phyloP scores from a whole-genome alignment of 371 early-diverging fungal species.

The Mortierella sp. region DNA sequence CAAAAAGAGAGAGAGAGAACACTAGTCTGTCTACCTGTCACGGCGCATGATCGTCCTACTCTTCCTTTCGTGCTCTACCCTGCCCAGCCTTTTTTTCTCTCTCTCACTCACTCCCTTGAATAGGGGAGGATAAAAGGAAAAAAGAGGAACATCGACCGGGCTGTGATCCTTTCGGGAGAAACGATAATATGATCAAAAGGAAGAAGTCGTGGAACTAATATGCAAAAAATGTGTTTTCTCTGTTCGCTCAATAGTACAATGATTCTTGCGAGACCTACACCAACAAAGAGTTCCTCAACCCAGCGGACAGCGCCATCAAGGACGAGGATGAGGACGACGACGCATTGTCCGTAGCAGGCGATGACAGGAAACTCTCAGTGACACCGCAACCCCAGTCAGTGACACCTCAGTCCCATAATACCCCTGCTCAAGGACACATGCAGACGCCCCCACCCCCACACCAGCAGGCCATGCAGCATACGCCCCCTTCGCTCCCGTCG shows the following conservation, averaged over 20 bases:
- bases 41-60: slow-evolving; percentile 1
- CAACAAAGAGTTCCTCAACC: slow-evolving; percentile 36
- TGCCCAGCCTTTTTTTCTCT: not conserved
- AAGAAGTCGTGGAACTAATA: not conserved
- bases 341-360: slow-evolving; percentile 45
- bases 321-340: slow-evolving; percentile 56
- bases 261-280: slow-evolving; percentile 48
- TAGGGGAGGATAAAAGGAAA: not conserved
- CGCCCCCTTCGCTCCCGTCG: slow-evolving; percentile 40
- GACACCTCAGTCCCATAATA: slow-evolving; percentile 39
- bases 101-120: not conserved
- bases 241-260: slow-evolving; percentile 4
- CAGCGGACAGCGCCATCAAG: slow-evolving; percentile 25
- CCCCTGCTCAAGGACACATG: slow-evolving; percentile 42
- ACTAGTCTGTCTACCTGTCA: not conserved
- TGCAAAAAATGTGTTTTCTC: not conserved
- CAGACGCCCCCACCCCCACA: slow-evolving; percentile 44
- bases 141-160: not conserved
- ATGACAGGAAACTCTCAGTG: slow-evolving; percentile 54
- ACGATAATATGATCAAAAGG: not conserved
- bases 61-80: not conserved
- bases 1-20: slow-evolving; percentile 1
- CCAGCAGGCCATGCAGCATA: slow-evolving; percentile 40
- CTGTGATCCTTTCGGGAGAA: not conserved
- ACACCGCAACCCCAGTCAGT: slow-evolving; percentile 53